phyloP scores from a whole-genome alignment of 257 asterid species.

The Nicotiana tabacum region DNA sequence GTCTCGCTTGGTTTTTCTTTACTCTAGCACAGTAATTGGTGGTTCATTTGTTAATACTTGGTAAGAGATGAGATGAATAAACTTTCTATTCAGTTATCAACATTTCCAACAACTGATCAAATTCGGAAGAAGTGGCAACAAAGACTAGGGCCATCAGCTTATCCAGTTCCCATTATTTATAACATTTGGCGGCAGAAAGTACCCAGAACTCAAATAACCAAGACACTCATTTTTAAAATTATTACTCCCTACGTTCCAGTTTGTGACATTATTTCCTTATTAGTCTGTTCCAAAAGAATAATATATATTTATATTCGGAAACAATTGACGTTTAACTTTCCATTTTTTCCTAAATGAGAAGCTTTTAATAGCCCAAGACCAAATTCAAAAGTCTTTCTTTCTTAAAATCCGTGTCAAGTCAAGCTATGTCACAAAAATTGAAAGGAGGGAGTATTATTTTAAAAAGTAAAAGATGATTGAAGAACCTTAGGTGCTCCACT shows the following conservation, averaged over 20 bases:
- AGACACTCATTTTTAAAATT: neutral
- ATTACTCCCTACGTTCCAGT: no score
- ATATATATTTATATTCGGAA: no score
- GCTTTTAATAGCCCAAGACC: no score
- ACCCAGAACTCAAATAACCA: neutral
- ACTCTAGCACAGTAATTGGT: neutral
- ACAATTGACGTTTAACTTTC: no score
- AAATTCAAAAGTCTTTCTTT: no score
- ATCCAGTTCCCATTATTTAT: neutral
- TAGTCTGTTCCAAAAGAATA: no score
- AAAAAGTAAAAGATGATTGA: conserved; percentile 16
- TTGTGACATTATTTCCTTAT: no score
- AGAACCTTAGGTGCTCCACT: conserved; percentile 99
- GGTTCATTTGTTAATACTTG: neutral
- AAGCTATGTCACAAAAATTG: no score
- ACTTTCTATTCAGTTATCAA: neutral
- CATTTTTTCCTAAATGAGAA: no score
- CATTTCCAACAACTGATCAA: neutral
- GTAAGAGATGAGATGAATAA: neutral
- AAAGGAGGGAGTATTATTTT: no score
- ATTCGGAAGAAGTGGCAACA: neutral
- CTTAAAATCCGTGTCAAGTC: no score
- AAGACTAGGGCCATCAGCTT: neutral
- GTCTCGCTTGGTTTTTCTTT: no score
- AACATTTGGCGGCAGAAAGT: neutral